Evolutionary conservation across 176 grass and related monocot genomes (phyloP).

Genomic region (Carex cristatella): DNA sequence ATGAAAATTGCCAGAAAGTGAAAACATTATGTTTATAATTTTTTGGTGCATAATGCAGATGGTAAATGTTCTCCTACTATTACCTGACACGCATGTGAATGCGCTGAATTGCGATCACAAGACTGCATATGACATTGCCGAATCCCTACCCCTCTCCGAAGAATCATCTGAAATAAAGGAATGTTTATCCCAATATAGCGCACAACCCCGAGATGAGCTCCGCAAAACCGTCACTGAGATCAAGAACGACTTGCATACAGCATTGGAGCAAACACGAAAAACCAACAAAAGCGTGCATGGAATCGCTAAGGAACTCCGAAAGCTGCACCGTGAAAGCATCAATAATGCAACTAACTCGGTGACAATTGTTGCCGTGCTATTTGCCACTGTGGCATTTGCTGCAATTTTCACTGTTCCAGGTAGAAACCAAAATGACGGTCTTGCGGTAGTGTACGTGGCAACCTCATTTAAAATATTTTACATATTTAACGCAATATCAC

Average conservation of each 20-base stretch:
- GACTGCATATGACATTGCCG: conserved; percentile 89
- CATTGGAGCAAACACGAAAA: conserved; percentile 79
- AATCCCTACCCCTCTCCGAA: conserved; percentile 70
- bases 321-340: conserved; percentile 87
- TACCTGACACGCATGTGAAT: conserved; percentile 97
- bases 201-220: conserved; percentile 85
- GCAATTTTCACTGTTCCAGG: conserved; percentile 95
- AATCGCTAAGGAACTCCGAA: conserved; percentile 89
- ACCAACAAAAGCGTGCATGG: conserved; percentile 96
- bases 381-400: conserved; percentile 85
- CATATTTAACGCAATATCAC: conserved; percentile 77
- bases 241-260: conserved; percentile 94
- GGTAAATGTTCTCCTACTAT: conserved; percentile 65
- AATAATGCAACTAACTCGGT: conserved; percentile 96
- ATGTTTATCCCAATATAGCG: conserved; percentile 66
- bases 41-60: conserved; percentile 43
- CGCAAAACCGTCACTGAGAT: conserved; percentile 90
- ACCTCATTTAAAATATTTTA: conserved; percentile 83
- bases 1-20: background rate
- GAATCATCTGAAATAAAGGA: conserved; percentile 85
- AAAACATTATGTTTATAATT: background rate
- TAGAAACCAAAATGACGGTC: conserved; percentile 52
- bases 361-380: conserved; percentile 92
- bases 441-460: conserved; percentile 44
- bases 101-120: conserved; percentile 79